Conservation (phyloP, 257 asterid species). For the Anisodus tanguticus region DNA sequence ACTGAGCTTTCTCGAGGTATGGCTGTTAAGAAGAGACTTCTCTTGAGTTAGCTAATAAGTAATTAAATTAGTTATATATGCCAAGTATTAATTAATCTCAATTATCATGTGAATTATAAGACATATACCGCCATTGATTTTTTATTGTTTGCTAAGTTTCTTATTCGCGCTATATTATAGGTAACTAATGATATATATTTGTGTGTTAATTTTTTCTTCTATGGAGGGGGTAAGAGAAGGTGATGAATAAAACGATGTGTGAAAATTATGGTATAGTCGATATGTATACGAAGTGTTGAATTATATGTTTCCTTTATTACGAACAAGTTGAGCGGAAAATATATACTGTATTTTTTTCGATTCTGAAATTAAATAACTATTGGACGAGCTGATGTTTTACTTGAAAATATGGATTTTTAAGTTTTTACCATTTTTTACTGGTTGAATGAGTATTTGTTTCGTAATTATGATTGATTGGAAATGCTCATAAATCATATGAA, state of each 20-base stretch:
- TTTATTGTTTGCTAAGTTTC: background rate
- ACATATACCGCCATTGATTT: background rate
- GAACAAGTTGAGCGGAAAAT: background rate
- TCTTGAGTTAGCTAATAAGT: background rate
- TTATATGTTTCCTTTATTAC: background rate
- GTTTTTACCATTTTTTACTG: background rate
- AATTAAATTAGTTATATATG: background rate
- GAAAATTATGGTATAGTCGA: background rate
- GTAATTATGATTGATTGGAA: background rate
- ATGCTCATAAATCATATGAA: background rate
- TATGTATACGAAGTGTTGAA: background rate
- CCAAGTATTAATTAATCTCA: background rate
- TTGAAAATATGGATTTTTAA: background rate
- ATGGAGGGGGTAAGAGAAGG: background rate
- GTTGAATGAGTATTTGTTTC: too few relatives aligned
- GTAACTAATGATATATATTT: background rate
- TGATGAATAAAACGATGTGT: conserved; percentile 14
- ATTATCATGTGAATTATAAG: background rate
- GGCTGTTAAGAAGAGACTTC: conserved; percentile 34
- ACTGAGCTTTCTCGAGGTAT: conserved; percentile 28
- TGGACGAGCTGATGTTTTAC: background rate
- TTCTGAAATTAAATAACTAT: background rate
- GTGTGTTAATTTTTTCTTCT: too few relatives aligned
- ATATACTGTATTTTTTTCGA: background rate
- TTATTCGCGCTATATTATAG: background rate